A percentile compares a stretch with the other conserved stretches of the same genome.
phyloP scores from a whole-genome alignment of 371 early-diverging fungal genomes.

The Mortierella sp. region DNA sequence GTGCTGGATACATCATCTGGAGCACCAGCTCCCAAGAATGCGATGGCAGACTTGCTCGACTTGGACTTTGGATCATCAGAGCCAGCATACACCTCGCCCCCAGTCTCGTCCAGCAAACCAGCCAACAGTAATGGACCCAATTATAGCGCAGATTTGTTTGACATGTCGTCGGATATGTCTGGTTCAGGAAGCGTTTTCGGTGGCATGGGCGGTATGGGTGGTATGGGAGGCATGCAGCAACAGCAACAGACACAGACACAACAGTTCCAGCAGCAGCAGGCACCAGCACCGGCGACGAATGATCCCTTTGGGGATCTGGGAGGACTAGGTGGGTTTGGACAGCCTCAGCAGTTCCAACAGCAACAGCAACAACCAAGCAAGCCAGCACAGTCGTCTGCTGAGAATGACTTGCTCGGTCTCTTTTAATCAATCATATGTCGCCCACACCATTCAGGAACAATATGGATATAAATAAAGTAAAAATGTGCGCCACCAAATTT shows the following conservation, averaged over 20 bases:
- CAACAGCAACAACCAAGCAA: slow-evolving; percentile 18
- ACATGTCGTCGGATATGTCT: slow-evolving; percentile 41
- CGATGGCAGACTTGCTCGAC: slow-evolving; percentile 68
- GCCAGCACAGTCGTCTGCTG: slow-evolving; percentile 14
- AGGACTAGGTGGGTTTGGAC: slow-evolving; percentile 30
- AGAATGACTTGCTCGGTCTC: slow-evolving; percentile 19
- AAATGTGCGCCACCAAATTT: too few species aligned
- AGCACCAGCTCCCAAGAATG: slow-evolving; percentile 68
- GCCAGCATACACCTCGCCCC: slow-evolving; percentile 29
- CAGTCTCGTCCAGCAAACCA: slow-evolving; percentile 13
- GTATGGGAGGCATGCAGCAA: background rate
- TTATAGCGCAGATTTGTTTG: slow-evolving; percentile 45
- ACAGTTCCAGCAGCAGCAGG: background rate
- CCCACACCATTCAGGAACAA: background rate
- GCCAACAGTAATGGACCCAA: slow-evolving; percentile 18
- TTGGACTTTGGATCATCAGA: slow-evolving; percentile 59
- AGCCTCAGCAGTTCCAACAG: slow-evolving; percentile 14
- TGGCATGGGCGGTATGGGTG: slow-evolving; percentile 19
- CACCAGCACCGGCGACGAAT: slow-evolving; percentile 10
- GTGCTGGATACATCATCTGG: slow-evolving; percentile 58
- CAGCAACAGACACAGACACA: slow-evolving; percentile 9
- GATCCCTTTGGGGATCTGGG: slow-evolving; percentile 37
- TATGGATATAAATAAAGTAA: background rate
- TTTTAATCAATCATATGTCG: background rate
- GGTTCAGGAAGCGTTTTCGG: slow-evolving; percentile 16